Base-by-base conservation (phyloP, 345 rosid species). In the Melaleuca alternifolia region DNA sequence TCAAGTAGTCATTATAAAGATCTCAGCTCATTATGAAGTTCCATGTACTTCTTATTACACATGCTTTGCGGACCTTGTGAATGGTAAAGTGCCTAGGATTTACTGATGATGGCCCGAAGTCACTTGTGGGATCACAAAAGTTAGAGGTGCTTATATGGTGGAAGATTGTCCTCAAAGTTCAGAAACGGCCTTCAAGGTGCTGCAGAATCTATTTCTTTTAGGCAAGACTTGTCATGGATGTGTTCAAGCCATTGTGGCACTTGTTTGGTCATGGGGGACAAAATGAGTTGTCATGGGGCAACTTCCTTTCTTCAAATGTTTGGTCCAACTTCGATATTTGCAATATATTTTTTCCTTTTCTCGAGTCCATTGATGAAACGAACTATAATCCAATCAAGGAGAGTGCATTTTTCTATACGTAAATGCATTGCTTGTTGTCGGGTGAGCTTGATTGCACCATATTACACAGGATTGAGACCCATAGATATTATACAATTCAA, bases 151-250 rank as follows among this genome's bases (percentile, higher is more conserved):
- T 97, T n/a, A n/a, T 85, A 89, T 89, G 26, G 94, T 95, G 16
- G 98, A 95, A 90, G 98, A 94, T 91, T 97, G 99, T 86, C 97
- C 97, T 86, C 97, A 92, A 85, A 92, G 94, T 89, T 95, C 98
- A 10, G 95, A 89, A 86, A 92, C 89, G 96, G 94, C 44, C 91
- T 94, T 89, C 90, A 91, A 83, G 94, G 94, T n/a, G 93, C 96
- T 82, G 99, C 98, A 26, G 87, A 88, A 56, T 89, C 92, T 56
- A 92, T 95, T 28, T 92, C 98, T 41, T 96, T 92, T 85, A 90
- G 88, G 90, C 97, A 94, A 86, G 98, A 96, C 88, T 89, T 96
- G 87, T 93, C 98, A 28, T 95, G 98, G 98, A 95, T 95, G 96
- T 93, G 91, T 85, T 95, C 88, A 95, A 84, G 83, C 62, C 21